phyloP scores from a whole-genome alignment of 2,329 filamentous ascomycete genomes.

The Didymosphaeria variabile region DNA sequence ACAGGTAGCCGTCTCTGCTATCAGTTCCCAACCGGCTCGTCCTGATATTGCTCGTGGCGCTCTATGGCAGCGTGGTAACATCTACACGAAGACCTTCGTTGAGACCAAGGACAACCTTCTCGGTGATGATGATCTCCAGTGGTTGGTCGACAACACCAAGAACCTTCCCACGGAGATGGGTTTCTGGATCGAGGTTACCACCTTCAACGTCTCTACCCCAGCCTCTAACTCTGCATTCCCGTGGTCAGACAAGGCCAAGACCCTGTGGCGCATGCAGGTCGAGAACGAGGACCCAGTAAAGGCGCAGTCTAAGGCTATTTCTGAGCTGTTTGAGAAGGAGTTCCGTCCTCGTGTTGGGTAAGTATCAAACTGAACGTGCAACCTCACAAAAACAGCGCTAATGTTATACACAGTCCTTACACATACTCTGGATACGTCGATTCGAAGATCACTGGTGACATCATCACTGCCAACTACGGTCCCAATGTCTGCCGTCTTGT shows the following conservation, averaged over 20 bases:
- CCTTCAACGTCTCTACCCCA: constrained; percentile 2
- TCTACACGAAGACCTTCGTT: constrained; percentile 3
- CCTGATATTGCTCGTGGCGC: not conserved
- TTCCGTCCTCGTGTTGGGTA: constrained; percentile 5
- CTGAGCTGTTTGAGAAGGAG: not conserved
- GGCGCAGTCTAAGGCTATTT: not conserved
- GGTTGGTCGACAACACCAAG: constrained; percentile 2
- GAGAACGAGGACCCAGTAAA: not conserved
- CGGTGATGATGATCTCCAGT: not conserved
- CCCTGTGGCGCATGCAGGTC: constrained; percentile 5
- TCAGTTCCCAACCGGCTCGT: not conserved
- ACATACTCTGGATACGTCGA: constrained; percentile 1
- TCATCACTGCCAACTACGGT: not conserved
- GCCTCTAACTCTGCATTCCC: not conserved
- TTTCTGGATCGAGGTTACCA: constrained; percentile 1
- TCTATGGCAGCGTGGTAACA: not conserved
- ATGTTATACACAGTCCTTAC: not conserved
- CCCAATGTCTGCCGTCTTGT: not conserved
- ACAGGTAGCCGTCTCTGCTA: not conserved
- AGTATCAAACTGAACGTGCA: not conserved
- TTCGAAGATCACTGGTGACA: not conserved
- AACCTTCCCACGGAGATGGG: not conserved
- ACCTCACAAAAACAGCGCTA: not conserved
- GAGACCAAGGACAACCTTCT: constrained; percentile 1
- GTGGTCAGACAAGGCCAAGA: not conserved